These are phyloP conservation scores for Aegilops longissima DNA, from an alignment of 176 grass and related monocot species.

Conservation along the genomic window DNA sequence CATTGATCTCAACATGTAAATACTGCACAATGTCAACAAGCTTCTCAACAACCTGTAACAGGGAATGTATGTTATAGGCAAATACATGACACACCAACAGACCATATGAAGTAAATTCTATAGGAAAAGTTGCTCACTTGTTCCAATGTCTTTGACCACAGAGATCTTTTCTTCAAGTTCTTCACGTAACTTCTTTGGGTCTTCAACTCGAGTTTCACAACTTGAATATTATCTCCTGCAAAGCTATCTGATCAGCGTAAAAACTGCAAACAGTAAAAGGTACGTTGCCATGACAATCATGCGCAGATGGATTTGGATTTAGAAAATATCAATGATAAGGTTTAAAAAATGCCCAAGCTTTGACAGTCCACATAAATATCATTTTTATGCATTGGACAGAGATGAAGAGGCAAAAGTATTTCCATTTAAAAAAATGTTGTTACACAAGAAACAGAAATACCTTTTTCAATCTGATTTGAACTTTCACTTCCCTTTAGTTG, in stretches of 20 bases:
- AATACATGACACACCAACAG: neutral
- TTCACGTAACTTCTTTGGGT: constrained; percentile 86
- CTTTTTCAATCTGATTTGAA: constrained; percentile 48
- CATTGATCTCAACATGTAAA: constrained; percentile 78
- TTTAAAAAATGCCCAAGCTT: neutral
- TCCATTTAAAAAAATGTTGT: neutral
- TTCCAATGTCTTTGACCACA: constrained; percentile 91
- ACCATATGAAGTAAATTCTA: constrained; percentile 21
- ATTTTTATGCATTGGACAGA: constrained; percentile 11
- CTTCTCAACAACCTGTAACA: constrained; percentile 78
- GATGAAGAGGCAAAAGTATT: constrained; percentile 7
- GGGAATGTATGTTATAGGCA: constrained; percentile 32
- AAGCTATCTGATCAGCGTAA: constrained; percentile 1
- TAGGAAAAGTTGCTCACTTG: constrained; percentile 46
- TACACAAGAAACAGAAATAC: constrained; percentile 17
- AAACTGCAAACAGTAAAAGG: constrained; percentile 8
- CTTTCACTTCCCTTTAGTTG: constrained; percentile 50
- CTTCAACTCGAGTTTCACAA: constrained; percentile 79
- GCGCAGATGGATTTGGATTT: neutral
- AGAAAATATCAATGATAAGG: constrained; percentile 6
- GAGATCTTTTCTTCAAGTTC: constrained; percentile 92
- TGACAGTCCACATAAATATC: neutral
- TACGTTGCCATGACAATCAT: neutral
- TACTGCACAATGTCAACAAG: constrained; percentile 87
- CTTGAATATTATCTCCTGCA: constrained; percentile 69